Evolutionary conservation across 768 basidiomycete genomes (phyloP), one percentile per base, ranked within the genome.

Genomic region (Tylopilus sp.): DNA sequence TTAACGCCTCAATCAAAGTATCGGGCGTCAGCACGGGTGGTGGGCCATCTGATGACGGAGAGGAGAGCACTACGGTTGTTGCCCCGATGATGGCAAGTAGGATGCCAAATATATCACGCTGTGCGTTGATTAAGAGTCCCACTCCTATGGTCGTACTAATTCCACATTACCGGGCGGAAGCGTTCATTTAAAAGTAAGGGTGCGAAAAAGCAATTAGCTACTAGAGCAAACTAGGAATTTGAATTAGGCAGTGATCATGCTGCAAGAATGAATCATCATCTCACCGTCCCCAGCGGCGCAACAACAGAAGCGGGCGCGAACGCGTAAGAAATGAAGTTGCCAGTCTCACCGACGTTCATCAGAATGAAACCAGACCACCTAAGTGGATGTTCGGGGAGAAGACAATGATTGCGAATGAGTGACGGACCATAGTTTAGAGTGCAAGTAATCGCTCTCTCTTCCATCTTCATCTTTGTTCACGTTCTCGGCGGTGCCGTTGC

Each of bases 121-220:
- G 48, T 30, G 24, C 31, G 47, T 17, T 55, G 28, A 48, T 64
- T 43, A 69, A 59, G 37, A n/a, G 17, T 44, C 28, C 57, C 42
- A 45, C 25, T 48, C 48, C 37, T 29, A 29, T n/a, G 34, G 45
- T 25, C 22, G 12, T 38, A 54, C 16, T 45, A 21, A 25, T 64
- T 51, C 57, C 16, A 64, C 58, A 70, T 67, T 65, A 86, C 86
- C 72, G 79, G 86, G 31, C 87, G 85, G 66, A 99, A 95, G 6
- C 79, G 80, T 71, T 98, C 92, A 10, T 82, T 77, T 11, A 92
- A 78, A 64, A 98, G 80, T 3, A 92, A 61, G 16, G 96, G 96
- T 1, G 95, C 92, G 58, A 98, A 93, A 36, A 94, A 77, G 64
- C 94, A 98, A 68, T 98, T 98, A 14, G 96, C 92, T 54, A 96